These are phyloP conservation scores for Sherardia arvensis DNA, from an alignment of 257 asterid species.

Conservation along the genomic window DNA sequence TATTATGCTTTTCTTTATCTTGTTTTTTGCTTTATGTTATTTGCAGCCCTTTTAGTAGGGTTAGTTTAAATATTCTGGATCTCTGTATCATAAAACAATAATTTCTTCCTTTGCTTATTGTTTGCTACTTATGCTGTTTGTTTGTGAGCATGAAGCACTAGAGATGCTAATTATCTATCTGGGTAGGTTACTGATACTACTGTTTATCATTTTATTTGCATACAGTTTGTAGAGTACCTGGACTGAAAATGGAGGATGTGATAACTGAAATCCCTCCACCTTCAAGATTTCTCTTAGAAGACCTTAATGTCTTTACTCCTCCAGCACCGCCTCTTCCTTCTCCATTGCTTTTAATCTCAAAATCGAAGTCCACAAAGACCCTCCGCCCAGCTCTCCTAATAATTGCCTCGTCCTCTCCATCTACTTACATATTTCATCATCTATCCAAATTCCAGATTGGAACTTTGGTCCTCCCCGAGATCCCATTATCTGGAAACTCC, in stretches of 20 bases:
- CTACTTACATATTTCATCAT: conserved; percentile 60
- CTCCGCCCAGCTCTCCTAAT: conserved; percentile 69
- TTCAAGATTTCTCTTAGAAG: conserved; percentile 81
- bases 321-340: conserved; percentile 67
- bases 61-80: background rate
- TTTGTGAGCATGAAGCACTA: background rate
- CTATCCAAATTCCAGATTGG: conserved; percentile 58
- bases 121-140: background rate
- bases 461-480: conserved; percentile 71
- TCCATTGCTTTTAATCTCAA: conserved; percentile 59
- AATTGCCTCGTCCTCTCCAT: conserved; percentile 68
- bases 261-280: conserved; percentile 92
- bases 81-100: background rate
- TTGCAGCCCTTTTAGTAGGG: background rate
- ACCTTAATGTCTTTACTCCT: conserved; percentile 81
- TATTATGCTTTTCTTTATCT: background rate
- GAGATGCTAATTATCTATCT: background rate
- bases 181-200: background rate
- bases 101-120: background rate
- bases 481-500: conserved; percentile 64
- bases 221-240: conserved; percentile 9
- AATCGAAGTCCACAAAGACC: conserved; percentile 30
- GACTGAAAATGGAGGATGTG: conserved; percentile 70
- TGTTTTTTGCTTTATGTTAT: background rate
- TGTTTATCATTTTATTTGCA: background rate